Conservation (phyloP, 768 basidiomycete species). For the Russula earlei region DNA sequence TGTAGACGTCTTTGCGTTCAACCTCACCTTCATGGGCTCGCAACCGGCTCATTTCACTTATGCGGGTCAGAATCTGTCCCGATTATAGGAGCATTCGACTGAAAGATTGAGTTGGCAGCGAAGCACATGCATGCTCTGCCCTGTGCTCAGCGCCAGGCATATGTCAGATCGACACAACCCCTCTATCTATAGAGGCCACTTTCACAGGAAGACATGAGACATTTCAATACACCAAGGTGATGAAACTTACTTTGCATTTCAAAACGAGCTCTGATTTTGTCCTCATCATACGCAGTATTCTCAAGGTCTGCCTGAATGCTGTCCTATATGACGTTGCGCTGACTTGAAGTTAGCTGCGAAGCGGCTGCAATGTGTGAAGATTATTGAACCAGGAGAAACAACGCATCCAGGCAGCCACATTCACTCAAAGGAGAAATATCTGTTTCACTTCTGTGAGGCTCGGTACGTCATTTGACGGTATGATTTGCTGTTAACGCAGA, state of each 20-base stretch:
- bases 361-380: constrained; percentile 41
- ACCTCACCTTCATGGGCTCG: constrained; percentile 45
- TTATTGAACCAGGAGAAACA: constrained; percentile 34
- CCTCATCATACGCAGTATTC: constrained; percentile 33
- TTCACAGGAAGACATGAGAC: constrained; percentile 52
- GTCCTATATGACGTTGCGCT: neutral
- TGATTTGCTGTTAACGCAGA: neutral
- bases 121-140: constrained; percentile 40
- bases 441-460: constrained; percentile 48
- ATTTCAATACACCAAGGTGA: constrained; percentile 57
- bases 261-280: neutral
- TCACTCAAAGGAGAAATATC: constrained; percentile 37
- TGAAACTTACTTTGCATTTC: neutral
- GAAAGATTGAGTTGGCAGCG: constrained; percentile 26
- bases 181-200: constrained; percentile 51
- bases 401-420: constrained; percentile 39
- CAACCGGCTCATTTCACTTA: constrained; percentile 35
- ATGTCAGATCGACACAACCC: constrained; percentile 49
- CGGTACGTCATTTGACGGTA: constrained; percentile 26
- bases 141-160: constrained; percentile 40
- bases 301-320: constrained; percentile 32
- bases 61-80: constrained; percentile 39
- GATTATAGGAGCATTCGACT: neutral
- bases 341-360: constrained; percentile 33
- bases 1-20: constrained; percentile 46